These are phyloP conservation scores for Cantharellus anzutake DNA, from an alignment of 768 basidiomycete species.

Conservation along the genomic window DNA sequence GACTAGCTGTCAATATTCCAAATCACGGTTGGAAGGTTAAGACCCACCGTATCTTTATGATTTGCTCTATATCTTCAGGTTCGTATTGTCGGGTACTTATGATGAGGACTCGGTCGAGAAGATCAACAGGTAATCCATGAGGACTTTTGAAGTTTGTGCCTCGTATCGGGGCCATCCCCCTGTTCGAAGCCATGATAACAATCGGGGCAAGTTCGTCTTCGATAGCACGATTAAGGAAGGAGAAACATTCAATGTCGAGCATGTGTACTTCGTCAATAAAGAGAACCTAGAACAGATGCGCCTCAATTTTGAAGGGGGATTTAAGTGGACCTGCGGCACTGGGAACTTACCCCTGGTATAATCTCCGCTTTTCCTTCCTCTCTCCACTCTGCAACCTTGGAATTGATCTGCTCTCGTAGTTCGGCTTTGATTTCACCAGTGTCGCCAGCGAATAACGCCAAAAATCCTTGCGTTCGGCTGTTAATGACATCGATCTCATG, in stretches of 20 bases:
- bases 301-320: background rate
- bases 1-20: background rate
- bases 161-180: slow-evolving; percentile 85
- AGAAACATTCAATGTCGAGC: slow-evolving; percentile 99
- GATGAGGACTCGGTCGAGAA: slow-evolving; percentile 89
- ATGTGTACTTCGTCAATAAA: slow-evolving; percentile 99
- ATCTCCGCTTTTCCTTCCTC: slow-evolving; percentile 98
- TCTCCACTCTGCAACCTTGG: slow-evolving; percentile 92
- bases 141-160: slow-evolving; percentile 90
- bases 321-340: background rate
- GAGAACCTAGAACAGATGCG: slow-evolving; percentile 39
- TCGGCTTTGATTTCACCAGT: slow-evolving; percentile 99
- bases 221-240: slow-evolving; percentile 89
- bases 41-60: slow-evolving; percentile 74
- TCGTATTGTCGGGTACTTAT: slow-evolving; percentile 81
- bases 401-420: slow-evolving; percentile 87
- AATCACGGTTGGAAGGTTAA: background rate
- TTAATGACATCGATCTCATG: slow-evolving; percentile 99
- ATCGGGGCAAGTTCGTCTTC: slow-evolving; percentile 86
- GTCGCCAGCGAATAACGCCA: slow-evolving; percentile 86
- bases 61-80: slow-evolving; percentile 71
- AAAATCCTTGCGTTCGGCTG: slow-evolving; percentile 93
- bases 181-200: slow-evolving; percentile 96
- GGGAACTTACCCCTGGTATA: slow-evolving; percentile 65
- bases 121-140: slow-evolving; percentile 86